Percentiles rank a stretch among this genome's conserved stretches.
These are phyloP conservation scores for Apostasia shenzhenica DNA, from an alignment of 106 monocot genomes.

Conservation along the genomic window DNA sequence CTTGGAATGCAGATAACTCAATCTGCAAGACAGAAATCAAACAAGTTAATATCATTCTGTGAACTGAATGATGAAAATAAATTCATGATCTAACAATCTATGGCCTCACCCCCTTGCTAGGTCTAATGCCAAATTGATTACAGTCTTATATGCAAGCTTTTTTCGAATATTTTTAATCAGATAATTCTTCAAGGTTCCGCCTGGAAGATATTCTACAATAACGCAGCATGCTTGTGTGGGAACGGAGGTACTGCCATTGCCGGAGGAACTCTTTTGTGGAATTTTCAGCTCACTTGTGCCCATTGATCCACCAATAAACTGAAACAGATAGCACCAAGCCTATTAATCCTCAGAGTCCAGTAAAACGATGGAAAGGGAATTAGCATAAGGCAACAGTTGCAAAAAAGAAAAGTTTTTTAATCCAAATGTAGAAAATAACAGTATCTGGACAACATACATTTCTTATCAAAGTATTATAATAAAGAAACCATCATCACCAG, in stretches of 20 bases:
- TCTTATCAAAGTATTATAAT: too few species aligned
- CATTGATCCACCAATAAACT: constrained; percentile 41
- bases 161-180: constrained; percentile 42
- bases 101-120: constrained; percentile 56
- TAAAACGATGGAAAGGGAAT: too few species aligned
- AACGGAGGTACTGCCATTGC: constrained; percentile 8
- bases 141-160: constrained; percentile 54
- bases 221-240: constrained; percentile 47
- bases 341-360: too few species aligned
- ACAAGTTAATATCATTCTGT: background rate
- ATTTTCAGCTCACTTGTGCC: constrained; percentile 49
- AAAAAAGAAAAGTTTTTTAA: too few species aligned
- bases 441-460: too few species aligned
- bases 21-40: constrained; percentile 3
- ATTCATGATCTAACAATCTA: too few species aligned
- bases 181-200: constrained; percentile 61
- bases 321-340: background rate
- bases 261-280: constrained; percentile 41
- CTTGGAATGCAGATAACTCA: constrained; percentile 24
- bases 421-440: too few species aligned
- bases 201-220: constrained; percentile 57
- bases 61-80: too few species aligned
- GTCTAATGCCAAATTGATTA: constrained; percentile 64
- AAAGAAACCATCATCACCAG: too few species aligned
- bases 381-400: too few species aligned